A percentile compares a stretch with the other conserved stretches of the same genome.
phyloP scores from a whole-genome alignment of 441 rosid species.

The Rhodomyrtus psidioides region DNA sequence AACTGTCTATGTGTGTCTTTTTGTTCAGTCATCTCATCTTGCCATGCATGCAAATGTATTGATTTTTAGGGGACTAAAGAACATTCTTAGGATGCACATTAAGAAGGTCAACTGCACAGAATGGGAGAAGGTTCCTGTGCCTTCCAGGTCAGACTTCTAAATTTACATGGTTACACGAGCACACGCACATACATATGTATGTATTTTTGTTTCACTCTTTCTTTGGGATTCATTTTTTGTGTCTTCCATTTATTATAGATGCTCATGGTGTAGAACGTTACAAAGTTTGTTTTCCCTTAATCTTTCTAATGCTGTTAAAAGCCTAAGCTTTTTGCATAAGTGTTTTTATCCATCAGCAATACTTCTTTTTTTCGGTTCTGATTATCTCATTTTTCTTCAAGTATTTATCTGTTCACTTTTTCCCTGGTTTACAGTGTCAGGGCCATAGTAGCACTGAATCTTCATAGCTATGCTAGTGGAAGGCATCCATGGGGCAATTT shows the following conservation, averaged over 20 bases:
- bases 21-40: not conserved
- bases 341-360: not conserved
- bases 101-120: slow-evolving; percentile 75
- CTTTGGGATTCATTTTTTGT: not conserved
- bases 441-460: slow-evolving; percentile 89
- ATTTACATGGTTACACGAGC: not conserved
- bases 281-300: not conserved
- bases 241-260: not conserved
- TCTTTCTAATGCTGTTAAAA: not conserved
- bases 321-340: not conserved
- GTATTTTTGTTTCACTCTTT: not conserved
- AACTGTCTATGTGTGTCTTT: not conserved
- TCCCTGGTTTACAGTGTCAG: slow-evolving; percentile 48
- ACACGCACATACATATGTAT: not conserved
- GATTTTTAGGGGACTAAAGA: slow-evolving; percentile 69
- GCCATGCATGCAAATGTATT: not conserved
- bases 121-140: slow-evolving; percentile 81
- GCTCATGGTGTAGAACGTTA: not conserved
- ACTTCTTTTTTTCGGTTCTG: not conserved
- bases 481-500: slow-evolving; percentile 94
- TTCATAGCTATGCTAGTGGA: slow-evolving; percentile 90
- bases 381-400: not conserved
- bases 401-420: not conserved
- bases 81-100: slow-evolving; percentile 65
- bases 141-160: slow-evolving; percentile 56